phyloP scores from a whole-genome alignment of 164 flowering plant species.

The Chimonanthus praecox region DNA sequence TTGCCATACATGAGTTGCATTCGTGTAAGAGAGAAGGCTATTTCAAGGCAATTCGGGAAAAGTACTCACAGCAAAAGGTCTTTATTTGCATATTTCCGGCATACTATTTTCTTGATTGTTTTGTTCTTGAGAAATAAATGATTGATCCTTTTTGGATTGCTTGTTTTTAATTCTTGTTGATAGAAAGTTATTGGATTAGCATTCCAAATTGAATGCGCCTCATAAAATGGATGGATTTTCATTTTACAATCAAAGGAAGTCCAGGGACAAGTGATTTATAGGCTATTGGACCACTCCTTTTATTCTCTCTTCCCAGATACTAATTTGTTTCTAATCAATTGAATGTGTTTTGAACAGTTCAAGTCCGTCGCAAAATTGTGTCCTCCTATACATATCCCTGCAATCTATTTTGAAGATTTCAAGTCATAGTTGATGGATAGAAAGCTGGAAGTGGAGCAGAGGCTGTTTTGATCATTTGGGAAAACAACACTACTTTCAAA shows the following conservation, averaged over 20 bases:
- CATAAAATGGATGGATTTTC: neutral
- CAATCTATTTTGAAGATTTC: constrained; percentile 34
- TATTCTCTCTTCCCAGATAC: too few species aligned
- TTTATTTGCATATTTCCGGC: too few species aligned
- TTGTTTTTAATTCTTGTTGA: neutral
- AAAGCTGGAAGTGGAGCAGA: neutral
- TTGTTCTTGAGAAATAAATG: neutral
- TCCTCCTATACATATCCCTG: constrained; percentile 42
- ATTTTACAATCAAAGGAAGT: neutral
- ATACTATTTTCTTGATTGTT: neutral
- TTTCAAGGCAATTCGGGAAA: constrained; percentile 45
- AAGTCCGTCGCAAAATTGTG: constrained; percentile 42
- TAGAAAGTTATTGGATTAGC: too few species aligned
- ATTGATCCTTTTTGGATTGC: neutral
- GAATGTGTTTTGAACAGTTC: constrained; percentile 30
- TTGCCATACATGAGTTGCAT: constrained; percentile 52
- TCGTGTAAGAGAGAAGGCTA: constrained; percentile 29
- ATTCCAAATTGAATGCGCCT: neutral
- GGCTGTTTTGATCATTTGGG: too few species aligned
- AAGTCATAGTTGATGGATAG: constrained; percentile 2
- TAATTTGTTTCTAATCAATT: neutral
- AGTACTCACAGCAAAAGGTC: constrained; percentile 64
- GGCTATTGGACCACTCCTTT: neutral
- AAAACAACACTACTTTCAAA: too few species aligned
- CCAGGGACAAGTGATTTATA: neutral